Base-by-base conservation (phyloP, 176 grass and related monocot species). In the Thinopyrum elongatum region DNA sequence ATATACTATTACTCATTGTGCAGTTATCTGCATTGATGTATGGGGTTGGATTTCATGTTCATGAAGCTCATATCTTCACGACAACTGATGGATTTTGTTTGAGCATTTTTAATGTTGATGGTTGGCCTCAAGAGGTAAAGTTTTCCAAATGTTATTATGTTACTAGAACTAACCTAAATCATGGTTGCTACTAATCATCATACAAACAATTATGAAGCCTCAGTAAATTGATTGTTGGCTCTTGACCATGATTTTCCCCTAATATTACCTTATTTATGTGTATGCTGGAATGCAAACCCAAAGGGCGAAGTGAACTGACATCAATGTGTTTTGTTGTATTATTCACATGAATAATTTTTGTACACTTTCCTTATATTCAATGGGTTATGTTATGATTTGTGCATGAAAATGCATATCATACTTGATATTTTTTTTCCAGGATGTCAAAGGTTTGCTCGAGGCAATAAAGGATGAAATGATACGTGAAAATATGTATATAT, bases 51-150 rank as follows among this genome's bases (percentile, higher is more conserved):
- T 55, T 98, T 69, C 91, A 98, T 85, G 95, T 95, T 70, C 88
- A 85, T 14, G 95, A 98, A 89, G 91, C 91, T 81, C 93, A 98
- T 92, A 88, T 98, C 67, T 95, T 93, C 87, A 95, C 93, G 34
- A 95, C 95, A 58, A 77, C 11, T 0, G 95, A 98, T 91, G 91
- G 93, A 2, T 89, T 86, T 79, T 98, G 89, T 70, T 87, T 98
- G 93, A 91, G 88, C 64, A 79, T 93, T 66, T 95, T 98, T 83
- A 81, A 92, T 83, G 93, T 98, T 47, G 91, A 95, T 86, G 95
- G 95, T 4, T 98, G 95, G 93, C 31, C 78, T 7, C 77, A 68
- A 29, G 89, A 95, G 95, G 95, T 98, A 77, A n/a, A 29, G 5
- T 76, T 76, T 22, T 29, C 41, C 49, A 30, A 75, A 30, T 51